A percentile compares a stretch with the other conserved stretches of the same genome.
Conservation (phyloP, 2,329 filamentous ascomycete genomes). For the Fusarium hostae region DNA sequence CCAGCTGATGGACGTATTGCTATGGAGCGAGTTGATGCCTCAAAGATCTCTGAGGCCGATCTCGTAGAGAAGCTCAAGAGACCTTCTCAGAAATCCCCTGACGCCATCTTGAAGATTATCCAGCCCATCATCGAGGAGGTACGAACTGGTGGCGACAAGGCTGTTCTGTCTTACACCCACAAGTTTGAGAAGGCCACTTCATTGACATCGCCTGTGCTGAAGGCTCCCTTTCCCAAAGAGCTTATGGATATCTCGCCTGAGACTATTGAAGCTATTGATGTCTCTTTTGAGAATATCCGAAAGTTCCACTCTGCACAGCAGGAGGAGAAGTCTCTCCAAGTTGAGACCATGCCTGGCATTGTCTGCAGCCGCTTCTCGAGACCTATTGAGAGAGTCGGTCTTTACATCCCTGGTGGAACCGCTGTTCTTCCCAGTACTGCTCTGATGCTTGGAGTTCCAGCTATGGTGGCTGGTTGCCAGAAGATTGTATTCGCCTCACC, state of each 20-base stretch:
- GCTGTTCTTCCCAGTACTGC: slow-evolving; percentile 97
- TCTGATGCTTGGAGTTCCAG: slow-evolving; percentile 96
- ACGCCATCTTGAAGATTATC: slow-evolving; percentile 90
- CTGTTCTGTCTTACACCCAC: slow-evolving; percentile 92
- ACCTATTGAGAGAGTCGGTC: slow-evolving; percentile 93
- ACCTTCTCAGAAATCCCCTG: slow-evolving; percentile 94
- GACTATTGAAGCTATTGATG: slow-evolving; percentile 91
- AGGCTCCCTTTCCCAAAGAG: slow-evolving; percentile 84
- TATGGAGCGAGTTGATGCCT: slow-evolving; percentile 83
- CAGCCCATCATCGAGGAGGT: slow-evolving; percentile 92
- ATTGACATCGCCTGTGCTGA: slow-evolving; percentile 87
- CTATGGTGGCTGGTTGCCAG: slow-evolving; percentile 96
- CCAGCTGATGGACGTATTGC: slow-evolving; percentile 69
- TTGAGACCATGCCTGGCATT: slow-evolving; percentile 98
- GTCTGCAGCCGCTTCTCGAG: slow-evolving; percentile 92
- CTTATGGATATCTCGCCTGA: slow-evolving; percentile 88
- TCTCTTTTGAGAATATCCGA: slow-evolving; percentile 92
- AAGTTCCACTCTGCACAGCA: slow-evolving; percentile 94
- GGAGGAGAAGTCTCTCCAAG: slow-evolving; percentile 81
- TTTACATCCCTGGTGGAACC: slow-evolving; percentile 96
- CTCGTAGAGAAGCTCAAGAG: slow-evolving; percentile 82
- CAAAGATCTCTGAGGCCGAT: slow-evolving; percentile 70
- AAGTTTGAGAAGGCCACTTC: slow-evolving; percentile 98
- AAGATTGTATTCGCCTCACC: slow-evolving; percentile 95
- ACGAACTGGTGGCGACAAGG: slow-evolving; percentile 83